Percentiles rank a stretch among this genome's conserved stretches.
phyloP scores from a whole-genome alignment of 768 basidiomycete species.

The Termitomyces sp. region DNA sequence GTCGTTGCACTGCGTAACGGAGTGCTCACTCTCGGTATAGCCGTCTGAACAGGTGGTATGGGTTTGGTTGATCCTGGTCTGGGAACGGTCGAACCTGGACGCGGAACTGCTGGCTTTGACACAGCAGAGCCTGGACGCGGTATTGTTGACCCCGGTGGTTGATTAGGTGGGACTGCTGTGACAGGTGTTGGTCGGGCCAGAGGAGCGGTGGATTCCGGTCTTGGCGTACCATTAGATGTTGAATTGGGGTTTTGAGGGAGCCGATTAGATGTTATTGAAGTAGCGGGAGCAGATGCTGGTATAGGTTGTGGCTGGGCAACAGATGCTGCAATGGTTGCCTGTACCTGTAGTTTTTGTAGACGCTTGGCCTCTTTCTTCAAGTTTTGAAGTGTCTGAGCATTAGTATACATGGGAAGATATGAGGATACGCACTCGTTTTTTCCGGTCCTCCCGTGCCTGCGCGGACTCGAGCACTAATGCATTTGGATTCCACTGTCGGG shows the following conservation, averaged over 20 bases:
- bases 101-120: constrained; percentile 15
- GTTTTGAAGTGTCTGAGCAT: background rate
- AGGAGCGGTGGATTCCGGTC: constrained; percentile 28
- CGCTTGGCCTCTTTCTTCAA: constrained; percentile 68
- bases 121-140: constrained; percentile 15
- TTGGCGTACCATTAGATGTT: constrained; percentile 24
- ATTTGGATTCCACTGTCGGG: constrained; percentile 61
- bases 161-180: constrained; percentile 12
- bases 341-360: constrained; percentile 54
- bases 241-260: constrained; percentile 18
- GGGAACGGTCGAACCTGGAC: constrained; percentile 19
- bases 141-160: constrained; percentile 20
- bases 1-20: constrained; percentile 22
- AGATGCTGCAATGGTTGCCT: constrained; percentile 20
- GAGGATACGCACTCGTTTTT: constrained; percentile 58
- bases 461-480: constrained; percentile 62
- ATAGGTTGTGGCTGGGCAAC: constrained; percentile 28
- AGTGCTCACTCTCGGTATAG: constrained; percentile 15
- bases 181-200: constrained; percentile 14
- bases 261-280: constrained; percentile 21
- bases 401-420: background rate
- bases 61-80: constrained; percentile 23
- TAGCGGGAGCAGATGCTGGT: constrained; percentile 26
- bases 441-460: constrained; percentile 75
- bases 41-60: constrained; percentile 20